Conservation (phyloP, 306 rosid species). For the Luffa acutangula region DNA sequence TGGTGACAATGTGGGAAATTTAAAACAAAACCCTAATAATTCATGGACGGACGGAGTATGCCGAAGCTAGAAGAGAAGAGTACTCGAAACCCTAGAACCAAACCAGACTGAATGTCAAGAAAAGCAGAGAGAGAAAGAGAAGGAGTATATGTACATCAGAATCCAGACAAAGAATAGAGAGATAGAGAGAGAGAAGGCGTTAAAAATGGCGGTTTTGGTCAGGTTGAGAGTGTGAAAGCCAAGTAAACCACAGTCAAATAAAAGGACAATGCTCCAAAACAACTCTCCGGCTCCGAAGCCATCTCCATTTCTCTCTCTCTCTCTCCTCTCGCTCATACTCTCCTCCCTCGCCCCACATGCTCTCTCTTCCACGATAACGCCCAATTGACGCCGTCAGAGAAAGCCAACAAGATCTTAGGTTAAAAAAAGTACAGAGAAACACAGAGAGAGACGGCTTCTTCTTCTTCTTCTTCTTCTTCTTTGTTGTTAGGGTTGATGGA, state of each 20-base stretch:
- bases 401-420: not conserved
- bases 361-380: not conserved
- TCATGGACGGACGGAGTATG: constrained; percentile 24
- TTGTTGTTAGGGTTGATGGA: not conserved
- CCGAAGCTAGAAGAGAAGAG: not conserved
- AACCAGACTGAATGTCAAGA: constrained; percentile 4
- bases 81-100: constrained; percentile 51
- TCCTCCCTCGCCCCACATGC: constrained; percentile 17
- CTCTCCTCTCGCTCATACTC: not conserved
- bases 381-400: constrained; percentile 11
- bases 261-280: constrained; percentile 23
- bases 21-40: constrained; percentile 23
- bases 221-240: constrained; percentile 58
- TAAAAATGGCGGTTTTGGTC: constrained; percentile 54
- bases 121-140: not conserved
- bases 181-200: constrained; percentile 19
- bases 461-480: not conserved
- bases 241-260: constrained; percentile 57
- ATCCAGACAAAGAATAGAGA: constrained; percentile 1
- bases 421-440: not conserved
- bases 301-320: not conserved
- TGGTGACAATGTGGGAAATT: constrained; percentile 28
- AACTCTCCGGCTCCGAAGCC: constrained; percentile 7
- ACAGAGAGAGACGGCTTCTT: not conserved
- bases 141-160: constrained; percentile 15